These are phyloP conservation scores for Paraphaeosphaeria minitans DNA, from an alignment of 2,329 filamentous ascomycete species.

Conservation along the genomic window DNA sequence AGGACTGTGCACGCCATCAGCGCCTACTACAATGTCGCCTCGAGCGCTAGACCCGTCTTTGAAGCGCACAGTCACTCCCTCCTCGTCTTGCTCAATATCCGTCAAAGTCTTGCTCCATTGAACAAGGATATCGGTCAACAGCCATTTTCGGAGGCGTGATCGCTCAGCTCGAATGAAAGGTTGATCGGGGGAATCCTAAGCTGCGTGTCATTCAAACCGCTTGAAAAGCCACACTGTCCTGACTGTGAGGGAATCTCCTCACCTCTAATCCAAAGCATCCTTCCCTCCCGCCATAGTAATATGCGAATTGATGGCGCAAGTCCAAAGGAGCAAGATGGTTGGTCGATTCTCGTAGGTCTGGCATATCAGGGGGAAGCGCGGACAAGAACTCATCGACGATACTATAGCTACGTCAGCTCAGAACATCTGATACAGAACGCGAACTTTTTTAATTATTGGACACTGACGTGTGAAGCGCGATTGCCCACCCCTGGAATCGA, in stretches of 20 bases:
- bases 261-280: neutral
- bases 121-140: constrained; percentile 39
- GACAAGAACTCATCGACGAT: constrained; percentile 11
- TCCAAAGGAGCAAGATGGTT: constrained; percentile 14
- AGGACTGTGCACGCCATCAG: constrained; percentile 52
- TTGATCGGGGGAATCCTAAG: neutral
- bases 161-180: constrained; percentile 16
- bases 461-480: constrained; percentile 16
- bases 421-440: neutral
- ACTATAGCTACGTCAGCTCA: neutral
- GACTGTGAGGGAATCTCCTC: too few species aligned
- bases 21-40: constrained; percentile 56
- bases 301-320: neutral
- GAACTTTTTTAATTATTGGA: too few species aligned
- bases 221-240: too few species aligned
- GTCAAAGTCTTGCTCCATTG: constrained; percentile 45
- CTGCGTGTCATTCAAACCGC: too few species aligned
- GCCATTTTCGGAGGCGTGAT: constrained; percentile 10
- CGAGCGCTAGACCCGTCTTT: constrained; percentile 49
- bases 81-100: constrained; percentile 44
- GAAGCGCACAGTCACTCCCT: constrained; percentile 50
- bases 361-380: constrained; percentile 11
- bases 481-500: constrained; percentile 27
- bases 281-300: too few species aligned
- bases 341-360: constrained; percentile 8